These are phyloP conservation scores for Colletotrichum falcatum DNA, from an alignment of 2,329 filamentous ascomycete genomes.

Conservation along the genomic window DNA sequence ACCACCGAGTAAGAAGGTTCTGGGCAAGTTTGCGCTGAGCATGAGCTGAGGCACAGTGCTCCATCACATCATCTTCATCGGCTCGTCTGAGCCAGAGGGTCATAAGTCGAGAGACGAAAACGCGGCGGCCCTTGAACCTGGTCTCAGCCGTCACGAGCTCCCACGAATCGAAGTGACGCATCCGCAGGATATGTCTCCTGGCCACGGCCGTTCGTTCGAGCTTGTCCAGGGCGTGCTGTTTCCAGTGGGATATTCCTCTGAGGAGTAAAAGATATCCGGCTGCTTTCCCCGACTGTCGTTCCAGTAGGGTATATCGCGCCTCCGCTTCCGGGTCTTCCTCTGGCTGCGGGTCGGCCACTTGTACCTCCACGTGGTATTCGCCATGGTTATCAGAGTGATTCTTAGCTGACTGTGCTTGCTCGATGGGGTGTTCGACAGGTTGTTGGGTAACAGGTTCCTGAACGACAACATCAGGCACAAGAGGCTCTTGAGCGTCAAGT, in stretches of 20 bases:
- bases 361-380: neutral
- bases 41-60: neutral
- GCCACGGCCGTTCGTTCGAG: constrained; percentile 75
- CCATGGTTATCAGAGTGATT: neutral
- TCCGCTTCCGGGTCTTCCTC: constrained; percentile 6
- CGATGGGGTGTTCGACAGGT: neutral
- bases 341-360: neutral
- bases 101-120: constrained; percentile 20
- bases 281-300: constrained; percentile 24
- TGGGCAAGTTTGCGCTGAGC: neutral
- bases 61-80: neutral
- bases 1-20: constrained; percentile 13
- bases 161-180: constrained; percentile 49
- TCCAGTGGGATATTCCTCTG: constrained; percentile 63
- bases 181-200: constrained; percentile 76
- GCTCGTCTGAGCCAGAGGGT: constrained; percentile 25
- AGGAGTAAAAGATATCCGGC: constrained; percentile 37
- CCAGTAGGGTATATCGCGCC: constrained; percentile 18
- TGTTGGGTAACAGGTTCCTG: neutral
- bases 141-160: constrained; percentile 39
- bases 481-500: neutral
- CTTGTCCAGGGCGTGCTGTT: constrained; percentile 72
- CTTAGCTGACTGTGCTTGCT: constrained; percentile 2
- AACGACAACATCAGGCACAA: neutral
- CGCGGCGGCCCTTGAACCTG: constrained; percentile 22